These are phyloP conservation scores for Heterobasidion annosum DNA, from an alignment of 1,284 basidiomycete genomes.

Conservation along the genomic window DNA sequence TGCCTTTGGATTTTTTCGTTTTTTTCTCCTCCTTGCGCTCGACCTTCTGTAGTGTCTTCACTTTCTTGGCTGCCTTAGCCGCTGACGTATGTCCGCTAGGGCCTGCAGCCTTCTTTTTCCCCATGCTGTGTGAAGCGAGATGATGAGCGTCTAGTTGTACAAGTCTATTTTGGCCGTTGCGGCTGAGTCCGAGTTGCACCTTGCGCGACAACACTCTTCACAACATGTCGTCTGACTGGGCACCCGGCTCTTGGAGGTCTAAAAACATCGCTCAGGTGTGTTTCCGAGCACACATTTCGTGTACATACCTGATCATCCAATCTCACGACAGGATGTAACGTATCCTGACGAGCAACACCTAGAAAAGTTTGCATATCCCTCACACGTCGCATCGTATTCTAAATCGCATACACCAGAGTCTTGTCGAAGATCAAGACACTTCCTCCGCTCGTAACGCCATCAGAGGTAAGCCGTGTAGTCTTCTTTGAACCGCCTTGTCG, in stretches of 20 bases:
- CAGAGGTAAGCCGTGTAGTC: conserved; percentile 53
- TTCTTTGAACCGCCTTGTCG: neutral
- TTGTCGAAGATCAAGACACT: conserved; percentile 67
- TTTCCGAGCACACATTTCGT: neutral
- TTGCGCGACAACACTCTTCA: too few relatives aligned
- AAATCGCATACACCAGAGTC: conserved; percentile 36
- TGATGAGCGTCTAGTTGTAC: too few relatives aligned
- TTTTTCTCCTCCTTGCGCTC: conserved; percentile 69
- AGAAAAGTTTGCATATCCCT: neutral
- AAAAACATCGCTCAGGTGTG: conserved; percentile 9
- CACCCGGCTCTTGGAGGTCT: conserved; percentile 8
- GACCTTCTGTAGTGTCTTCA: conserved; percentile 59
- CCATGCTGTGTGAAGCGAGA: too few relatives aligned
- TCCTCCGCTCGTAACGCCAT: conserved; percentile 84
- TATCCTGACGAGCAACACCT: conserved; percentile 11
- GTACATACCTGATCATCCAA: neutral
- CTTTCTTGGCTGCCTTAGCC: conserved; percentile 41
- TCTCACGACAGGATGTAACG: neutral
- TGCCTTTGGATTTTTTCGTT: conserved; percentile 33
- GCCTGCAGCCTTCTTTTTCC: too few relatives aligned
- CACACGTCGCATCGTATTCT: neutral
- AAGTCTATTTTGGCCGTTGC: too few relatives aligned
- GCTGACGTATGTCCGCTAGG: too few relatives aligned
- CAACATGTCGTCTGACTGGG: conserved; percentile 3
- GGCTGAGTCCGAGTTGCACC: too few relatives aligned